Evolutionary conservation across 306 rosid genomes (phyloP).

Genomic region (Begonia fuchsioides): DNA sequence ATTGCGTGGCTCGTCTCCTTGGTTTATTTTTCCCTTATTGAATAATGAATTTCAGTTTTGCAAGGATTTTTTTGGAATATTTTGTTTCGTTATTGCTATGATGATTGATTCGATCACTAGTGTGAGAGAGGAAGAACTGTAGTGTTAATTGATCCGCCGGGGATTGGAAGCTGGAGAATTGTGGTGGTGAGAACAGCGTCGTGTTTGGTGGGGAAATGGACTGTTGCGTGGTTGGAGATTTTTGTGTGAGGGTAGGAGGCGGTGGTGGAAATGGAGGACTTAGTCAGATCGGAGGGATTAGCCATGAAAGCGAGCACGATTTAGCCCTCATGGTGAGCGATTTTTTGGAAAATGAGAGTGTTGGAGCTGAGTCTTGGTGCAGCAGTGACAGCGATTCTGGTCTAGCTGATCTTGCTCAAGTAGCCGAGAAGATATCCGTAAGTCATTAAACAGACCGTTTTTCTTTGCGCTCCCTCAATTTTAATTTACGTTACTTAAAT

Average conservation of each 20-base stretch:
- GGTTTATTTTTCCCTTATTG: too few species aligned
- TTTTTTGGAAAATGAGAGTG: constrained; percentile 79
- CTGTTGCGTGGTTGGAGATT: constrained; percentile 44
- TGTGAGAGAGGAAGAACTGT: constrained; percentile 4
- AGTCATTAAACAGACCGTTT: background rate
- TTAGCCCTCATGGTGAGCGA: constrained; percentile 80
- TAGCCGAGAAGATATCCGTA: constrained; percentile 68
- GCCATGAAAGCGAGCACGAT: constrained; percentile 92
- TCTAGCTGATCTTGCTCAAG: constrained; percentile 60
- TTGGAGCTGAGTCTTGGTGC: constrained; percentile 72
- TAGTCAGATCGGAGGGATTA: constrained; percentile 39
- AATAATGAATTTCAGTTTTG: too few species aligned
- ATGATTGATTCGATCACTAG: background rate
- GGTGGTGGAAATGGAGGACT: constrained; percentile 17
- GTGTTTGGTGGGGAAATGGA: constrained; percentile 26
- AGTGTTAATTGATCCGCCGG: constrained; percentile 5
- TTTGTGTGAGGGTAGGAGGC: constrained; percentile 27
- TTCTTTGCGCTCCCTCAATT: background rate
- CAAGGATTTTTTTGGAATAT: background rate
- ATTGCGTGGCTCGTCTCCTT: too few species aligned
- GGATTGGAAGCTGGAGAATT: constrained; percentile 11
- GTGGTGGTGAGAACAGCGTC: constrained; percentile 9
- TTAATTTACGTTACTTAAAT: too few species aligned
- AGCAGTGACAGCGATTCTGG: constrained; percentile 87
- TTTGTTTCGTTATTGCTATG: background rate